Percentiles rank a stretch among this genome's conserved stretches.
Evolutionary conservation across 2,329 filamentous ascomycete genomes (phyloP).

Genomic region (Aaosphaeria arxii): DNA sequence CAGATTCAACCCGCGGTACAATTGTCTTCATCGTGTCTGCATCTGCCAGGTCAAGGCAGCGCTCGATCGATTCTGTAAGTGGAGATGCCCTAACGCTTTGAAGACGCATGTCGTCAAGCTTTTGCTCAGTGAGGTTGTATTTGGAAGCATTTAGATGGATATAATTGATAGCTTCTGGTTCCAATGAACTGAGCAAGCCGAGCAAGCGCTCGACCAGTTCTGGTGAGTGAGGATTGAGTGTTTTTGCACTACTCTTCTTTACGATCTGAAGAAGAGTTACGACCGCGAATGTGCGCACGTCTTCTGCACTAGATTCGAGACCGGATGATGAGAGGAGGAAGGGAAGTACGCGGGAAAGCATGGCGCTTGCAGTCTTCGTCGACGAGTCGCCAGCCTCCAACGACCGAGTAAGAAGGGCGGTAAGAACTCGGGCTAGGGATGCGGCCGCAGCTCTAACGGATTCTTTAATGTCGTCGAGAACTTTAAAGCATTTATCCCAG

Average conservation of each 20-base stretch:
- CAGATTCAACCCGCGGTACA: conserved; percentile 68
- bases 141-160: conserved; percentile 83
- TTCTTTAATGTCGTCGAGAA: conserved; percentile 93
- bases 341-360: conserved; percentile 83
- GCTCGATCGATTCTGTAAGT: conserved; percentile 87
- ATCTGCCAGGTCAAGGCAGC: conserved; percentile 81
- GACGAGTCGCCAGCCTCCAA: conserved; percentile 74
- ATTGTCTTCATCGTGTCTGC: conserved; percentile 72
- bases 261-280: conserved; percentile 82
- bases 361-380: conserved; percentile 65
- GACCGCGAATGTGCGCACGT: conserved; percentile 79
- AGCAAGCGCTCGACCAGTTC: conserved; percentile 79
- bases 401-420: conserved; percentile 79
- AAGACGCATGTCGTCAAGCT: conserved; percentile 84
- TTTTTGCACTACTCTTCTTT: conserved; percentile 76
- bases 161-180: conserved; percentile 88
- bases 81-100: conserved; percentile 80
- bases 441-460: conserved; percentile 80
- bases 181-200: conserved; percentile 78
- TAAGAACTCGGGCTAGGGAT: conserved; percentile 77
- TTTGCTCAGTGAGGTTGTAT: conserved; percentile 80
- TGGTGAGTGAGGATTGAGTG: conserved; percentile 76
- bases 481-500: conserved; percentile 82
- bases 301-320: conserved; percentile 82
- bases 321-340: conserved; percentile 88